A percentile compares a stretch with the other conserved stretches of the same genome.
phyloP scores from a whole-genome alignment of 139 green algal genomes.

The Asterochloris erici region DNA sequence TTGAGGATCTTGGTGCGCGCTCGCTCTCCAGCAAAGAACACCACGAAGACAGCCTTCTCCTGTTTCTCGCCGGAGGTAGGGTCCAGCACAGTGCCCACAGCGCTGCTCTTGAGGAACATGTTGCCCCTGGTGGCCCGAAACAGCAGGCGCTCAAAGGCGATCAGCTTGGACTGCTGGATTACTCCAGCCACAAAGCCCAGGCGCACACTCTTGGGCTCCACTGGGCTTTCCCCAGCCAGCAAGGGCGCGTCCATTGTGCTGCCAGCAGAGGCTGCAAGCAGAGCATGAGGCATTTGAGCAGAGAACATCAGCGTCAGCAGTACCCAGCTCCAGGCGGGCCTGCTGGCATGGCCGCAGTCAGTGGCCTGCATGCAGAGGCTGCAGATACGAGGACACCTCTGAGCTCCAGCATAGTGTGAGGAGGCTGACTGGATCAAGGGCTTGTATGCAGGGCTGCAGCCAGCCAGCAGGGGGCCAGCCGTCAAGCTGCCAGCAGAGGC shows the following conservation, averaged over 20 bases:
- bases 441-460: too few species aligned
- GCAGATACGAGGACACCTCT: too few species aligned
- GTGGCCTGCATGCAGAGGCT: too few species aligned
- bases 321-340: neutral
- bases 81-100: constrained; percentile 62
- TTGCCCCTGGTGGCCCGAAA: constrained; percentile 98
- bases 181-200: constrained; percentile 93
- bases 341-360: neutral
- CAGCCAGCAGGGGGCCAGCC: too few species aligned
- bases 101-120: constrained; percentile 87
- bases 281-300: neutral
- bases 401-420: too few species aligned
- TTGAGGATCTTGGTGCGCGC: constrained; percentile 90
- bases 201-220: constrained; percentile 61
- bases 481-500: too few species aligned
- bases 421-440: too few species aligned
- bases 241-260: constrained; percentile 51
- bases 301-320: neutral
- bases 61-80: constrained; percentile 76
- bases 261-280: neutral
- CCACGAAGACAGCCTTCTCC: constrained; percentile 95
- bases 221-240: constrained; percentile 28
- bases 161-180: constrained; percentile 78
- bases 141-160: constrained; percentile 91
- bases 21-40: constrained; percentile 96